Evolutionary conservation across 2,329 filamentous ascomycete genomes (phyloP), one percentile per base, ranked within the genome.

Genomic region (Cladosporium velox): DNA sequence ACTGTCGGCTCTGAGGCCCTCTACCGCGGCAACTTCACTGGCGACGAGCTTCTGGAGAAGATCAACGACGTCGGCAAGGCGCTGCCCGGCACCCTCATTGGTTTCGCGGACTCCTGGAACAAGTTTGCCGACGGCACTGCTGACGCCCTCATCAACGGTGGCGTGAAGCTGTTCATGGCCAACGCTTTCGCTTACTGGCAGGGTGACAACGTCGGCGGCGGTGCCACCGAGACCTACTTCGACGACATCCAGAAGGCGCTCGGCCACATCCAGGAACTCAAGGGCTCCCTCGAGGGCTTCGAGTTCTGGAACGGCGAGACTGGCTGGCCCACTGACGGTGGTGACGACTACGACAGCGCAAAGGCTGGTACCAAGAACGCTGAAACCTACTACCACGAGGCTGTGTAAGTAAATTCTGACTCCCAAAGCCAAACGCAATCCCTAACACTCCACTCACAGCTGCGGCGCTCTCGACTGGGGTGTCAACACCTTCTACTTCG

Each of bases 101-200:
- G 89, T 60, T 90, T 87, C 12, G 89, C 89, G 8, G 89, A 91
- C 78, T 87, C 84, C 75, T 91, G 89, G 89, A 91, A 91, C 80
- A 90, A 89, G 78, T 88, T 83, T 73, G 83, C 85, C 57, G 88
- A 91, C 74, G 88, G 88, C 47, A 90, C 88, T 30, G 88, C 86
- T 47, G 86, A 91, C 76, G 81, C 85, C 15, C 79, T 91, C 69
- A 85, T 91, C 72, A 77, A 78, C 62, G 84, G 83, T 57, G 85
- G 84, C 61, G 87, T 90, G 61, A 86, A 85, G 65, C 82, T 91
- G 66, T 79, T 88, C 65, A 80, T 91, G 67, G 82, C 85, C 75
- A 91, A 91, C 74, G 89, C 87, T 30, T 91, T 91, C 75, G 85
- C 87, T 35, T 91, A 90, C 83, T 91, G 89, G 89, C 89, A 91